Conservation (phyloP, 1,284 basidiomycete species). For the Moniliophthora roreri region DNA sequence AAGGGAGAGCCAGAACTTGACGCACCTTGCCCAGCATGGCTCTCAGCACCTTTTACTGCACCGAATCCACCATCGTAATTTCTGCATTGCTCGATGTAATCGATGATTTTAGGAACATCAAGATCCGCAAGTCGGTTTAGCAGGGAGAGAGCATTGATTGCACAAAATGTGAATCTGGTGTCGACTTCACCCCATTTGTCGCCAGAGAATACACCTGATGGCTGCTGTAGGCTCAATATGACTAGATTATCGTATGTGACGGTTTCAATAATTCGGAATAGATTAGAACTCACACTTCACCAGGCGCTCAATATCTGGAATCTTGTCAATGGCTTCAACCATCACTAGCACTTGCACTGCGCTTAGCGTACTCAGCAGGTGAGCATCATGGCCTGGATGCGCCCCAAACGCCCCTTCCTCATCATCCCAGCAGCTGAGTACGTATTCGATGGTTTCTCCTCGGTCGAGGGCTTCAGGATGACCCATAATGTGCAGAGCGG, state of each 20-base stretch:
- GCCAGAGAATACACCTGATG: slow-evolving; percentile 88
- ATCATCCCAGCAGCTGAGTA: slow-evolving; percentile 93
- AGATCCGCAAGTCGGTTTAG: slow-evolving; percentile 70
- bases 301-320: slow-evolving; percentile 68
- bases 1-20: slow-evolving; percentile 5
- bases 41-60: slow-evolving; percentile 81
- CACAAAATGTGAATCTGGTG: slow-evolving; percentile 90
- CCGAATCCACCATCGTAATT: slow-evolving; percentile 99
- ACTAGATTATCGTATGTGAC: slow-evolving; percentile 42
- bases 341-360: slow-evolving; percentile 92
- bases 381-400: slow-evolving; percentile 91
- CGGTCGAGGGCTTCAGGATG: slow-evolving; percentile 76
- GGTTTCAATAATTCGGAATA: not conserved
- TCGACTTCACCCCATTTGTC: slow-evolving; percentile 91
- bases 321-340: slow-evolving; percentile 75
- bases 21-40: slow-evolving; percentile 88
- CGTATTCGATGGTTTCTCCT: slow-evolving; percentile 86
- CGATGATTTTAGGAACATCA: slow-evolving; percentile 65
- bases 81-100: slow-evolving; percentile 75
- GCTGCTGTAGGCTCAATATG: slow-evolving; percentile 80
- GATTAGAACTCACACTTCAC: slow-evolving; percentile 63
- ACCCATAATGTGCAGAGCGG: slow-evolving; percentile 82
- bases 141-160: slow-evolving; percentile 80
- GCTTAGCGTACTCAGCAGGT: slow-evolving; percentile 84
- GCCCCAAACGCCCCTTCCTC: slow-evolving; percentile 89